These are phyloP conservation scores for Phycomyces nitens DNA, from an alignment of 192 early-diverging fungal genomes.

Conservation along the genomic window DNA sequence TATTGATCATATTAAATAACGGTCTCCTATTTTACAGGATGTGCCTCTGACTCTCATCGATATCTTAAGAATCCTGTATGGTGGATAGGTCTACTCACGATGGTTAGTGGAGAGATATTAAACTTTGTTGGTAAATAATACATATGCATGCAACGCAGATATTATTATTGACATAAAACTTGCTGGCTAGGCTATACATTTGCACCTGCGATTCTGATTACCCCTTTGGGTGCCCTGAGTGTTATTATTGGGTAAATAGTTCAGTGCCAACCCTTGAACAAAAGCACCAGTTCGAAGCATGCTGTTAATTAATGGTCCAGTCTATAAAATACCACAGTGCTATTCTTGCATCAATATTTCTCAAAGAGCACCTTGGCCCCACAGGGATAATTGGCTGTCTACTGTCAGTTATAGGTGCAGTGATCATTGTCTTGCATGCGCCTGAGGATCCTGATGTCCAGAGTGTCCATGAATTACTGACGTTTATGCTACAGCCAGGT, in stretches of 20 bases:
- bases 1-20: slow-evolving; percentile 11
- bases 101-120: slow-evolving; percentile 53
- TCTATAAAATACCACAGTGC: slow-evolving; percentile 48
- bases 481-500: slow-evolving; percentile 74
- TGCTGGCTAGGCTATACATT: slow-evolving; percentile 86
- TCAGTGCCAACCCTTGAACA: not conserved
- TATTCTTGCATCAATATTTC: slow-evolving; percentile 80
- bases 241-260: slow-evolving; percentile 50
- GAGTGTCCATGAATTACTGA: slow-evolving; percentile 80
- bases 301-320: slow-evolving; percentile 60
- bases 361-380: slow-evolving; percentile 79
- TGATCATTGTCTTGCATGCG: slow-evolving; percentile 83
- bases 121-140: slow-evolving; percentile 9
- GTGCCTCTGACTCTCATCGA: slow-evolving; percentile 57
- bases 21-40: slow-evolving; percentile 23
- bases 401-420: slow-evolving; percentile 84
- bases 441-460: slow-evolving; percentile 79
- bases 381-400: slow-evolving; percentile 88
- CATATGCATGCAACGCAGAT: not conserved
- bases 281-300: not conserved
- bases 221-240: slow-evolving; percentile 89
- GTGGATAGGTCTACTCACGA: slow-evolving; percentile 84
- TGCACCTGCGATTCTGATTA: slow-evolving; percentile 91
- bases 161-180: slow-evolving; percentile 61
- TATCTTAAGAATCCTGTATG: slow-evolving; percentile 85